A percentile compares a stretch with the other conserved stretches of the same genome.
Conservation (phyloP, 371 early-diverging fungal species). For the Chytridium lagenaria region DNA sequence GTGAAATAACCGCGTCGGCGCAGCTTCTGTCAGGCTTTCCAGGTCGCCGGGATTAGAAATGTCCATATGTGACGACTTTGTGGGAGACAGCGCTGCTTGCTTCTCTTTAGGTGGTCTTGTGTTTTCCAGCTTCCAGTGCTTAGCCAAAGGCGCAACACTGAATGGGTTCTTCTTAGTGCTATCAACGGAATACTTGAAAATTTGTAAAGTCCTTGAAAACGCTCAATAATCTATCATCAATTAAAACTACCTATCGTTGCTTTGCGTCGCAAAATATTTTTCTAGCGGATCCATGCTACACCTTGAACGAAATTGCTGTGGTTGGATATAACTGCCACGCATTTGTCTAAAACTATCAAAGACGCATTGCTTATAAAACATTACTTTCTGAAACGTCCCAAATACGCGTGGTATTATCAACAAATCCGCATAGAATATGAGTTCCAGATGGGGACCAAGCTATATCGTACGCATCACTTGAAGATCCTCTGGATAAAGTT, state of each 20-base stretch:
- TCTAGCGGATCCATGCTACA: constrained; percentile 93
- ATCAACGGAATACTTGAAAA: background rate
- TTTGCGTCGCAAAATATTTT: constrained; percentile 86
- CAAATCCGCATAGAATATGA: constrained; percentile 86
- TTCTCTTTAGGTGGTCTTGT: background rate
- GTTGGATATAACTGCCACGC: background rate
- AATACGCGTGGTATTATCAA: constrained; percentile 90
- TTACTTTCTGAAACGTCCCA: constrained; percentile 82
- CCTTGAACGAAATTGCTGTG: constrained; percentile 89
- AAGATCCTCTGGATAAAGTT: background rate
- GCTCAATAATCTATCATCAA: constrained; percentile 43
- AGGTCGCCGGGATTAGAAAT: background rate
- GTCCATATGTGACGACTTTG: background rate
- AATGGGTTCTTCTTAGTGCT: constrained; percentile 16
- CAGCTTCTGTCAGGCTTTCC: background rate
- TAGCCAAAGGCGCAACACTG: background rate
- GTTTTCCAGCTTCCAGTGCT: background rate
- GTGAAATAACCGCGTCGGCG: constrained; percentile 59
- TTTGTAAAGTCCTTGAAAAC: constrained; percentile 32
- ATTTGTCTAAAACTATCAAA: constrained; percentile 21
- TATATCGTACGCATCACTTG: constrained; percentile 69
- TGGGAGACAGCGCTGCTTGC: background rate
- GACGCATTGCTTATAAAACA: background rate
- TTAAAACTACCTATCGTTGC: constrained; percentile 80
- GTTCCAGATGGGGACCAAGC: constrained; percentile 94